Evolutionary conservation across 78 protist species (phyloP).

Genomic region (Dictyostelium capitatum): DNA sequence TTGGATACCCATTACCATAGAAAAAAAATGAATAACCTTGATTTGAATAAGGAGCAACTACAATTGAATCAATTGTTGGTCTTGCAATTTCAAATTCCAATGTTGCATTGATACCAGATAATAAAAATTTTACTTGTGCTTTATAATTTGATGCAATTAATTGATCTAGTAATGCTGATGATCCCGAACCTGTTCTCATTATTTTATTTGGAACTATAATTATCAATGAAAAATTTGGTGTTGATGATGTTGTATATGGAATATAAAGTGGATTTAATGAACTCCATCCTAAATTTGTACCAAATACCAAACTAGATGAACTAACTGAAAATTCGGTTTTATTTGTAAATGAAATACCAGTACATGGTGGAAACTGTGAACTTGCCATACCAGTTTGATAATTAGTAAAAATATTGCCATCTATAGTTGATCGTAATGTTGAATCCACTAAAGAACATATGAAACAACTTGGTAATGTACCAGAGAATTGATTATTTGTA

Average conservation of each 20-base stretch:
- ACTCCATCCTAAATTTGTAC: constrained; percentile 15
- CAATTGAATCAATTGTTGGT: not conserved
- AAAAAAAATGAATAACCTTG: not conserved
- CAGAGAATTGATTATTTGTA: not conserved
- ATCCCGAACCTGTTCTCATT: not conserved
- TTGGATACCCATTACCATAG: not conserved
- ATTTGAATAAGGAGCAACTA: not conserved
- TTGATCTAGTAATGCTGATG: not conserved
- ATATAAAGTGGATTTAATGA: not conserved
- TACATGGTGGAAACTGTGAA: not conserved
- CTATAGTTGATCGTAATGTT: not conserved
- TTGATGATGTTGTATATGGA: not conserved
- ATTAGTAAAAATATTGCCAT: not conserved
- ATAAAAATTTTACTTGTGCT: not conserved
- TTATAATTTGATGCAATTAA: not conserved
- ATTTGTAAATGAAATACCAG: not conserved
- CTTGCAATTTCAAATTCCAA: not conserved
- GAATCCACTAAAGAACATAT: not conserved
- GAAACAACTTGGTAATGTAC: not conserved
- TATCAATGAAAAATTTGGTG: not conserved
- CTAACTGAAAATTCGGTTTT: not conserved
- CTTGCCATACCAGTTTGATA: not conserved
- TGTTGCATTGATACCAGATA: not conserved
- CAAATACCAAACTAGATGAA: not conserved
- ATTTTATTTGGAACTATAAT: not conserved